These are phyloP conservation scores for Trichocomaceae sp. DNA, from an alignment of 2,329 filamentous ascomycete species.

Conservation along the genomic window DNA sequence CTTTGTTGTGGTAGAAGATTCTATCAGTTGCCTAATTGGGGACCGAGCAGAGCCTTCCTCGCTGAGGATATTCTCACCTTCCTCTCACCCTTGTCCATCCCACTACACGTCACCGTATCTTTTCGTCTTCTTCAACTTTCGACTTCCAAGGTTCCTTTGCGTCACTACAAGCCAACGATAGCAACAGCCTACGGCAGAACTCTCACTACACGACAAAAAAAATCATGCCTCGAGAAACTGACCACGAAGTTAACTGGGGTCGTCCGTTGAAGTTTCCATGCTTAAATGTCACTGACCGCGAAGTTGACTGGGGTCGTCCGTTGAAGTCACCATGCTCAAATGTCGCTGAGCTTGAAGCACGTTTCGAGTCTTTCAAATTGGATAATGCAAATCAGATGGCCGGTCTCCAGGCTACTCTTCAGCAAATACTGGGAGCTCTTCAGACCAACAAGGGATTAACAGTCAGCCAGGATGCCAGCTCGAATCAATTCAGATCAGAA, in stretches of 20 bases:
- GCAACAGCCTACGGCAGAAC: no score
- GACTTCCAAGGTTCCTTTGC: no score
- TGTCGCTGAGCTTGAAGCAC: neutral
- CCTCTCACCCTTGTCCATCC: neutral
- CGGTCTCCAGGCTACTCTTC: neutral
- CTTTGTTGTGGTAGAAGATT: neutral
- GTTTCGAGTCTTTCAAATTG: neutral
- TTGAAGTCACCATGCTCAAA: neutral
- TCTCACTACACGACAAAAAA: no score
- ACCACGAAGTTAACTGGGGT: no score
- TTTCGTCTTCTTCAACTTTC: no score
- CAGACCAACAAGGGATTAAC: neutral
- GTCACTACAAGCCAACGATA: no score
- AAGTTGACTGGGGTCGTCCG: neutral
- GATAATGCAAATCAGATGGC: neutral
- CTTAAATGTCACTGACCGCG: neutral
- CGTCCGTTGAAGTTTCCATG: neutral
- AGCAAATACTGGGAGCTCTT: neutral
- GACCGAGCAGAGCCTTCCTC: neutral
- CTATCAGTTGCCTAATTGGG: neutral
- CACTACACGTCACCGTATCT: neutral
- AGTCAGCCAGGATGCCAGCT: neutral
- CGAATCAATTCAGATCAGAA: neutral
- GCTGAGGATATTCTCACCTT: neutral
- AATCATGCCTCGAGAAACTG: no score